These are phyloP conservation scores for Leucoagaricus sp. DNA, from an alignment of 1,284 basidiomycete genomes.

Conservation along the genomic window DNA sequence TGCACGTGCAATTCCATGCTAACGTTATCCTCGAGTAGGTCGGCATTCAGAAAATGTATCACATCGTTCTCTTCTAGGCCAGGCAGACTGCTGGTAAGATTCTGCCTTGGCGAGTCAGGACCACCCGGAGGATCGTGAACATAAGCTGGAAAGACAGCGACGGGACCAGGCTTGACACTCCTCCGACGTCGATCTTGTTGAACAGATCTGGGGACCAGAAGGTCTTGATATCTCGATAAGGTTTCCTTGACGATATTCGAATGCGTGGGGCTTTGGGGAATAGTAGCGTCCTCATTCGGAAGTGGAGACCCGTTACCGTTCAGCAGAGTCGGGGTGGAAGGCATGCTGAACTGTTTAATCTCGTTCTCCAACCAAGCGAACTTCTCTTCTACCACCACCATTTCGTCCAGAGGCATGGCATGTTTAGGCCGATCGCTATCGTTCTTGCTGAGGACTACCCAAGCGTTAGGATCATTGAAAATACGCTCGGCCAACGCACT, in stretches of 20 bases:
- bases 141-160: neutral
- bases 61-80: slow-evolving; percentile 10
- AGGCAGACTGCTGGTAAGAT: slow-evolving; percentile 13
- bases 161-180: neutral
- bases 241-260: neutral
- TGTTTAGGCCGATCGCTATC: slow-evolving; percentile 26
- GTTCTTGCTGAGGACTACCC: slow-evolving; percentile 30
- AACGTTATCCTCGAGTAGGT: slow-evolving; percentile 19
- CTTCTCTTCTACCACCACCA: slow-evolving; percentile 28
- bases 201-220: neutral
- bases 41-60: slow-evolving; percentile 24
- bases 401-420: slow-evolving; percentile 31
- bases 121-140: slow-evolving; percentile 1
- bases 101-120: slow-evolving; percentile 14
- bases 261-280: neutral
- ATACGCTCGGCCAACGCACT: slow-evolving; percentile 41
- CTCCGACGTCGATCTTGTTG: slow-evolving; percentile 18
- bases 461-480: slow-evolving; percentile 41
- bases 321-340: neutral
- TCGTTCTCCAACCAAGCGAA: slow-evolving; percentile 22
- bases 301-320: slow-evolving; percentile 19
- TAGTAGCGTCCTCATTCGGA: neutral
- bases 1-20: slow-evolving; percentile 7
- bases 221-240: neutral
- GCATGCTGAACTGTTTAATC: slow-evolving; percentile 7